These are phyloP conservation scores for Crithidia acanthocephali DNA, from an alignment of 208 protist genomes.

Conservation along the genomic window DNA sequence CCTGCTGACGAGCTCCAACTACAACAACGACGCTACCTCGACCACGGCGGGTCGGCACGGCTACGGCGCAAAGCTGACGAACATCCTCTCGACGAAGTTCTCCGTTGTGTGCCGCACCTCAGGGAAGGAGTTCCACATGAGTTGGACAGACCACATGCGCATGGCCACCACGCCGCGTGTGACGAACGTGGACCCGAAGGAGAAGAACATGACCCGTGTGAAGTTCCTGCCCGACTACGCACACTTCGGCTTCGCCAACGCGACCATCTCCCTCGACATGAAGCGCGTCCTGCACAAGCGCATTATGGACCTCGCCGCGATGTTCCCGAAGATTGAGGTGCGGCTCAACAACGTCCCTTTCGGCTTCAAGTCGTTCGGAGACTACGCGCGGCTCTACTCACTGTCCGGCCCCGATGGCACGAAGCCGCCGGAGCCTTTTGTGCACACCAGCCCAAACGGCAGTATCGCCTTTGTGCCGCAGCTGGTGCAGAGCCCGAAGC, in stretches of 20 bases:
- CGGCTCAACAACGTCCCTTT: slow-evolving; percentile 97
- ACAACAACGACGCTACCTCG: slow-evolving; percentile 93
- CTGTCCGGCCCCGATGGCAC: slow-evolving; percentile 37
- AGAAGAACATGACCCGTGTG: slow-evolving; percentile 83
- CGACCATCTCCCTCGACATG: slow-evolving; percentile 85
- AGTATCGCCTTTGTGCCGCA: slow-evolving; percentile 91
- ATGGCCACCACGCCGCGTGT: slow-evolving; percentile 92
- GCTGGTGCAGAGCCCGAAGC: slow-evolving; percentile 80
- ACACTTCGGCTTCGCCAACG: slow-evolving; percentile 73
- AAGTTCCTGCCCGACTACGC: slow-evolving; percentile 92
- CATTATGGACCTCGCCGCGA: slow-evolving; percentile 93
- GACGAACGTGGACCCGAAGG: slow-evolving; percentile 61
- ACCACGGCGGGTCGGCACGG: slow-evolving; percentile 97
- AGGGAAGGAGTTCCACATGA: slow-evolving; percentile 94
- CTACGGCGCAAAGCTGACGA: slow-evolving; percentile 98
- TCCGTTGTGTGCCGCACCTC: slow-evolving; percentile 92
- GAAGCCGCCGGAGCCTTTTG: slow-evolving; percentile 73
- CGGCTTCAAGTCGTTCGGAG: slow-evolving; percentile 94
- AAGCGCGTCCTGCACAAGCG: slow-evolving; percentile 90
- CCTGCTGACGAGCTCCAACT: slow-evolving; percentile 97
- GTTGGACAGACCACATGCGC: slow-evolving; percentile 98
- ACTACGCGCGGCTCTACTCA: slow-evolving; percentile 95
- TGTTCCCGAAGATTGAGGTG: slow-evolving; percentile 92
- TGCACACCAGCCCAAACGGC: slow-evolving; percentile 74
- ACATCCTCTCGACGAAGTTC: slow-evolving; percentile 99